Evolutionary conservation across 192 early-diverging fungal species (phyloP), one percentile per base, ranked within the genome.

Genomic region (Podila epicladia): DNA sequence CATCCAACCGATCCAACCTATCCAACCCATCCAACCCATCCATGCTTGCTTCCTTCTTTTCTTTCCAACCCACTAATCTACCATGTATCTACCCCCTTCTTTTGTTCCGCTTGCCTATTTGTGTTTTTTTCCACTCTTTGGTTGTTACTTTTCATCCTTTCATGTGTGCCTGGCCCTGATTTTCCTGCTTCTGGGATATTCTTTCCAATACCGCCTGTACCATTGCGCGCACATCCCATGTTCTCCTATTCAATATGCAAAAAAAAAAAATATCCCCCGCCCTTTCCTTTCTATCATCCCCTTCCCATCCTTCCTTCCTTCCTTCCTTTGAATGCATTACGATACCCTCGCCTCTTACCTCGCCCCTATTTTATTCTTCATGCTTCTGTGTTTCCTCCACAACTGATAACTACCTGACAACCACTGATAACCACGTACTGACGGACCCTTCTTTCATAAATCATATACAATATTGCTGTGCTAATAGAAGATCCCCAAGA

Each of bases 401-500:
- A 51, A 51, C 50, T n/a, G 50, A 53, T 53, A 53, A 53, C 50
- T 15, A 37, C 35, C 35, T 9, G 35, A 37, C 6, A 37, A 37
- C 35, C 35, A 37, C 35, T 37, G 35, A 37, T 37, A 37, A 37
- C 35, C 35, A 37, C 7, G 35, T 37, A 37, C 9, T 37, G 35
- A 37, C 50, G 1, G 4, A 7, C 50, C 6, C n/a, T 8, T 20
- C n/a, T 53, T n/a, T 53, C n/a, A n/a, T n/a, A 5, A 3, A 20
- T 51, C n/a, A n/a, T 53, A 53, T 51, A 51, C n/a, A n/a, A n/a
- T 53, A 22, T 53, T 53, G 50, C n/a, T 53, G n/a, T 22, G 17
- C n/a, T 53, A n/a, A 53, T 53, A 29, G 50, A 53, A 74, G 72
- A 67, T 57, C 17, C 63, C 29, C 33, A 60, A 67, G 64, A 73